Base-by-base conservation (phyloP, 257 asterid species). In the Capsicum baccatum region DNA sequence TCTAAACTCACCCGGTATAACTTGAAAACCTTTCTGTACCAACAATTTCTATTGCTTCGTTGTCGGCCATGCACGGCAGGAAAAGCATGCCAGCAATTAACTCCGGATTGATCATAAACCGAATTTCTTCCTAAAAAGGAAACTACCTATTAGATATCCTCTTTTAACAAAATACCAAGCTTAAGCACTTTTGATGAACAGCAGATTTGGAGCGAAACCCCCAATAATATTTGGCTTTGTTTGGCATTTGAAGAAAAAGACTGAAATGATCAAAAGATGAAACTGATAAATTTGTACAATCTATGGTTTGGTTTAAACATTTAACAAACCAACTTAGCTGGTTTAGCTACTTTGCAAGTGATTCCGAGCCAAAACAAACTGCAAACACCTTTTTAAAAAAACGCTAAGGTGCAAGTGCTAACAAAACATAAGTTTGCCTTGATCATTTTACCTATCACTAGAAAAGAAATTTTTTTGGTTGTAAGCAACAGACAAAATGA, bases 61-160 rank as follows among this genome's bases (percentile, higher is more conserved):
- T 96, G 82, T 91, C 93, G 69, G 90, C 93, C 97, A 96, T 94
- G 66, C 90, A 79, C 69, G 98, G 91, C 84, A 93, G 76, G 91
- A 96, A 94, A 86, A 96, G 94, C 92, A 89, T 91, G 87, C 97
- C 91, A 83, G 86, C 81, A 6, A 93, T 92, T 85, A 96, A 81
- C 89, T 96, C 98, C 10, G 98, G 98, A 84, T 92, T 94, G 91
- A 96, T 92, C 99, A 96, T 92, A 91, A 94, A 94, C 80, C 98
- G 95, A 79, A 96, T 96, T 90, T 96, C 99, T 89, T 94, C 99
- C 92, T 89, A 81, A 33, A 68, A 47, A 84, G 85, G 44, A 21
- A 19, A 83, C 17, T 16, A 42, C 48, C 21, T 42, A 47, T 69
- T 60, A 81, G 85, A 55, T 60, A 52, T 52, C 2, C 16, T 79